A percentile compares a stretch with the other conserved stretches of the same genome.
Evolutionary conservation across 2,329 filamentous ascomycete genomes (phyloP).

Genomic region (Diaporthe citriasiana): DNA sequence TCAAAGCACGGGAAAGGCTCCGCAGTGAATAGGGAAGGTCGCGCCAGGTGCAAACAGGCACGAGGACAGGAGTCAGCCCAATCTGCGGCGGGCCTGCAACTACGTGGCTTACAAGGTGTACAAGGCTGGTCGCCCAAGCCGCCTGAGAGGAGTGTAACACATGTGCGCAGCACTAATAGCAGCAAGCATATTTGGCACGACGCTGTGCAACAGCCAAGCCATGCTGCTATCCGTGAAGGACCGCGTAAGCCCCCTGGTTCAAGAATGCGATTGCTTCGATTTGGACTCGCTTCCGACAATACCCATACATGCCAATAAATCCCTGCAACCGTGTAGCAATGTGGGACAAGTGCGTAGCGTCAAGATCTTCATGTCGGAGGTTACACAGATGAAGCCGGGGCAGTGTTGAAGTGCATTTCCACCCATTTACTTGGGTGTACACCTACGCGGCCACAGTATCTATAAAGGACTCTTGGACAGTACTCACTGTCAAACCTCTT

Average conservation of each 20-base stretch:
- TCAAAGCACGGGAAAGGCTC: background rate
- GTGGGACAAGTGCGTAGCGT: background rate
- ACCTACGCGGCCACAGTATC: too few species aligned
- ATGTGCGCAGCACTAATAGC: background rate
- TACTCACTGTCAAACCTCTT: too few species aligned
- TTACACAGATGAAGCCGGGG: background rate
- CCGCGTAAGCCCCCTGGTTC: background rate
- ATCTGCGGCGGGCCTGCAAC: background rate
- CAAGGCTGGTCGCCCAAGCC: background rate
- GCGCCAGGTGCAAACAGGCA: background rate
- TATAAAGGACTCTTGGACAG: too few species aligned
- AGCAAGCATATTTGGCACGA: slow-evolving; percentile 27
- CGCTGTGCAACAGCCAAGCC: slow-evolving; percentile 10
- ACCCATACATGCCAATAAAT: background rate
- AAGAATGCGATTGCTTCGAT: background rate
- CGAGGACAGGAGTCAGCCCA: background rate
- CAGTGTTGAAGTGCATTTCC: background rate
- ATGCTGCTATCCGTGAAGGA: background rate
- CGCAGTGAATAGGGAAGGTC: background rate
- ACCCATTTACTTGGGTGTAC: too few species aligned
- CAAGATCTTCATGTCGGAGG: background rate
- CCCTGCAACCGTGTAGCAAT: background rate
- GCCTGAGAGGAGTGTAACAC: background rate
- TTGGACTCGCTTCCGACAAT: slow-evolving; percentile 11
- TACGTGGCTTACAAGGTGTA: background rate